A percentile compares a stretch with the other conserved stretches of the same genome.
phyloP scores from a whole-genome alignment of 805 yeast genomes.

The Hanseniaspora lachancei region DNA sequence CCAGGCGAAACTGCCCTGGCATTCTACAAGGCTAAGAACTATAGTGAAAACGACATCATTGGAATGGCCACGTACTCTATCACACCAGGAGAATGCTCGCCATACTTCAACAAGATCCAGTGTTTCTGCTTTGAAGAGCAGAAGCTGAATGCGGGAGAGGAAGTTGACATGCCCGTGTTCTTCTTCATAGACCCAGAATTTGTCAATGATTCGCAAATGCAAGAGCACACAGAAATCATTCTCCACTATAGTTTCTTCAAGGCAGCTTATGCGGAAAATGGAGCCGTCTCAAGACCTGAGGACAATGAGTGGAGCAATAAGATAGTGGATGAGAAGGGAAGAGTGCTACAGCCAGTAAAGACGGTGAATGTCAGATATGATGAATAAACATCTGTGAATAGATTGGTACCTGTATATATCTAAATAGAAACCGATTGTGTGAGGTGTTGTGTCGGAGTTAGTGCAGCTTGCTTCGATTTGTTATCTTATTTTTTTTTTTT shows the following conservation, averaged over 20 bases:
- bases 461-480: no score
- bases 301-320: conserved; percentile 3
- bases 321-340: conserved; percentile 8
- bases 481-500: no score
- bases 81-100: conserved; percentile 92
- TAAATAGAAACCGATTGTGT: background rate
- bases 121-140: conserved; percentile 98
- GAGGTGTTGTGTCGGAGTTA: no score
- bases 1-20: conserved; percentile 98
- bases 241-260: conserved; percentile 86
- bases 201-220: conserved; percentile 83
- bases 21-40: conserved; percentile 82
- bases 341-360: conserved; percentile 17
- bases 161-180: conserved; percentile 97
- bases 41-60: conserved; percentile 74
- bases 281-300: conserved; percentile 24
- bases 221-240: conserved; percentile 77
- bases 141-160: conserved; percentile 84
- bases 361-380: conserved; percentile 15
- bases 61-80: conserved; percentile 99
- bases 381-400: background rate
- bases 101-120: conserved; percentile 90
- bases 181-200: conserved; percentile 94
- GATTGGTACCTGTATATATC: background rate
- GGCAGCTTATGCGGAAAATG: conserved; percentile 34